phyloP scores from a whole-genome alignment of 1,284 basidiomycete genomes.

The Ceratobasidium sp. region DNA sequence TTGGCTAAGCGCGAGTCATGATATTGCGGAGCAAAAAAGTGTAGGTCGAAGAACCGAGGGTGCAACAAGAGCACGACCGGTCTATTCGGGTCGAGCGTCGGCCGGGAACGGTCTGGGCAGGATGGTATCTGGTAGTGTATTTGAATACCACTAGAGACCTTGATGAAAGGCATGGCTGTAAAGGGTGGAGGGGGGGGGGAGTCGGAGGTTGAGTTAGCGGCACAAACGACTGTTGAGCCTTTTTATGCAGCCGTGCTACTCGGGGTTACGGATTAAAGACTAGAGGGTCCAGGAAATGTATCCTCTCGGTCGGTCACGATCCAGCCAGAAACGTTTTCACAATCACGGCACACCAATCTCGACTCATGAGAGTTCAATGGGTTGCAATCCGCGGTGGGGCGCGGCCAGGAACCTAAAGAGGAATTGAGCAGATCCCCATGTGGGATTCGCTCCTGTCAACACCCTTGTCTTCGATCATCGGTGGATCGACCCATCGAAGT shows the following conservation, averaged over 20 bases:
- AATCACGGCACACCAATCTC: conserved; percentile 1
- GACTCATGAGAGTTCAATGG: neutral
- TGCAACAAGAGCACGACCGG: conserved; percentile 42
- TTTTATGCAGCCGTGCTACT: conserved; percentile 6
- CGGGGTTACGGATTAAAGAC: neutral
- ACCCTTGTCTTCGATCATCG: conserved; percentile 28
- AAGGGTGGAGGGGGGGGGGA: neutral
- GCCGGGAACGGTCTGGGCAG: conserved; percentile 41
- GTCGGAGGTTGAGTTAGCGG: neutral
- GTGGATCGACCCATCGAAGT: conserved; percentile 12
- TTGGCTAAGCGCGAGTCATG: conserved; percentile 42
- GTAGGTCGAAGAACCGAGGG: conserved; percentile 43
- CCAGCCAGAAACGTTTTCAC: neutral
- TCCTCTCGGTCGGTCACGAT: neutral
- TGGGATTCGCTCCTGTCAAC: neutral
- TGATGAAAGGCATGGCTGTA: conserved; percentile 42
- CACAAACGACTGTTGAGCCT: neutral
- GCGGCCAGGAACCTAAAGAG: neutral
- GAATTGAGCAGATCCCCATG: neutral
- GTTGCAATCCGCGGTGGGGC: neutral
- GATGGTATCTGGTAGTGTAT: conserved; percentile 43
- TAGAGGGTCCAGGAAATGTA: neutral
- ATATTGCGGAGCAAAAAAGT: conserved; percentile 43
- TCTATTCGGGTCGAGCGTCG: conserved; percentile 40
- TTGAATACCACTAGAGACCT: conserved; percentile 32